Evolutionary conservation across 2,329 filamentous ascomycete genomes (phyloP).

Genomic region (Pseudodiploospora longispora): DNA sequence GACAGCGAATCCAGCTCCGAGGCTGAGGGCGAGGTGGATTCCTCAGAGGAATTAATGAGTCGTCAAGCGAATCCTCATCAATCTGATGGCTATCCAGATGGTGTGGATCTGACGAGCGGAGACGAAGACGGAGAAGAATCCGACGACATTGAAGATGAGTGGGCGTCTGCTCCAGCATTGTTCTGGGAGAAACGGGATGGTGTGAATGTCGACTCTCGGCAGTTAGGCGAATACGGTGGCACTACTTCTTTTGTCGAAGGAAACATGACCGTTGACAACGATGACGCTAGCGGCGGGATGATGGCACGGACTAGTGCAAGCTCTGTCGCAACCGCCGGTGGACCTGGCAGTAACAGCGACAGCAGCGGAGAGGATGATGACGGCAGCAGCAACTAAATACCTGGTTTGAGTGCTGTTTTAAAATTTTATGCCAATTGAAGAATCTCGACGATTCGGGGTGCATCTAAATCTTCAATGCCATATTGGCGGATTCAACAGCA

Average conservation of each 20-base stretch:
- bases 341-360: slow-evolving; percentile 28
- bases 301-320: slow-evolving; percentile 21
- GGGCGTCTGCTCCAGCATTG: slow-evolving; percentile 11
- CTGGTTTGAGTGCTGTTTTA: too few species aligned
- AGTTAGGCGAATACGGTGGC: too few species aligned
- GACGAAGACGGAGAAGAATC: slow-evolving; percentile 35
- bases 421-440: too few species aligned
- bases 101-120: slow-evolving; percentile 31
- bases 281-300: slow-evolving; percentile 21
- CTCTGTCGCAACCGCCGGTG: slow-evolving; percentile 34
- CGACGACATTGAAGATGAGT: slow-evolving; percentile 27
- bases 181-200: too few species aligned
- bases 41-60: slow-evolving; percentile 23
- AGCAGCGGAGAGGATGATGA: slow-evolving; percentile 25
- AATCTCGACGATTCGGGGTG: too few species aligned
- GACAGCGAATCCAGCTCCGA: slow-evolving; percentile 22
- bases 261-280: slow-evolving; percentile 12
- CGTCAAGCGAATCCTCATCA: slow-evolving; percentile 28
- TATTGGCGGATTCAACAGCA: too few species aligned
- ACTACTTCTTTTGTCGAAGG: too few species aligned
- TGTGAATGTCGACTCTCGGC: too few species aligned
- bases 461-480: too few species aligned
- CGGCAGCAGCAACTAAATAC: too few species aligned
- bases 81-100: slow-evolving; percentile 34
- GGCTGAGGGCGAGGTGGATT: slow-evolving; percentile 19